Evolutionary conservation across 345 rosid species (phyloP).

Genomic region (Eucalyptus shirleyi): DNA sequence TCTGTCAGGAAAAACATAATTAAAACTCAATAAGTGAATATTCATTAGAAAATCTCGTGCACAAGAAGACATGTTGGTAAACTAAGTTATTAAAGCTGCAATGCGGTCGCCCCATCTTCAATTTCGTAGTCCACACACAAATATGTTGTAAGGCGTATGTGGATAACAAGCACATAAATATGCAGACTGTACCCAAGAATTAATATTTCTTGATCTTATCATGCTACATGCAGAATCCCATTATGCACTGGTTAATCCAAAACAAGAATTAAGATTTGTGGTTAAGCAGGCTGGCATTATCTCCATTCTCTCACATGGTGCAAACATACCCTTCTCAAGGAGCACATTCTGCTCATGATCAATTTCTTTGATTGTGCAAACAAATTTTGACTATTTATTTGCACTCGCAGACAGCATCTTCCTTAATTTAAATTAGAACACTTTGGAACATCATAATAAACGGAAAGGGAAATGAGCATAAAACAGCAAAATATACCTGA

Average conservation of each 20-base stretch:
- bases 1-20: conserved; percentile 2
- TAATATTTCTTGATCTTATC: neutral
- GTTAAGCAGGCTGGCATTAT: neutral
- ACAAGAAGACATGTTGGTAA: neutral
- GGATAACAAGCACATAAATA: neutral
- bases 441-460: neutral
- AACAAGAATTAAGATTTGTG: neutral
- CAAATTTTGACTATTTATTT: neutral
- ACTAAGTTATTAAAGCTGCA: neutral
- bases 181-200: neutral
- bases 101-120: neutral
- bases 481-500: conserved; percentile 34
- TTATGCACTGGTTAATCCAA: neutral
- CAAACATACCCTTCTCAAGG: neutral
- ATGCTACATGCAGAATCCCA: neutral
- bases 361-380: neutral
- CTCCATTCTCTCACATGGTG: neutral
- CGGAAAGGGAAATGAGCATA: neutral
- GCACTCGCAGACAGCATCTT: neutral
- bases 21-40: neutral
- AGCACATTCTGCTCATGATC: neutral
- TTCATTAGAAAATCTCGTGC: neutral
- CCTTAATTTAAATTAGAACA: neutral
- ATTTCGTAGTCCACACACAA: neutral
- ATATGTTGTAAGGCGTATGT: neutral